Evolutionary conservation across 306 rosid species (phyloP).

Genomic region (Glycine tomentella): DNA sequence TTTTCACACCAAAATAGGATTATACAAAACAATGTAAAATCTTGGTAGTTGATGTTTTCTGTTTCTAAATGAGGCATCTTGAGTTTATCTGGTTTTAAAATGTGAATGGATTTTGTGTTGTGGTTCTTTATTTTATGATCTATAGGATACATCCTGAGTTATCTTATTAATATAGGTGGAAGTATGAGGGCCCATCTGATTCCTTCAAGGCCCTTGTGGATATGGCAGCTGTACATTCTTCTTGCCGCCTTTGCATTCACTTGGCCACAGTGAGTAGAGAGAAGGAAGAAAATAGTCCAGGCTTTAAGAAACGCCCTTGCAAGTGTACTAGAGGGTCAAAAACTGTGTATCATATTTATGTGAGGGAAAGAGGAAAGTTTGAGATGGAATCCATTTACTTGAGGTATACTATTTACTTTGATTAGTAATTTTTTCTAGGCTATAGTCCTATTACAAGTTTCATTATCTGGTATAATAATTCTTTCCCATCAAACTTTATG

Average conservation of each 20-base stretch:
- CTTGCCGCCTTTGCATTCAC: constrained; percentile 98
- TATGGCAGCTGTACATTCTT: constrained; percentile 99
- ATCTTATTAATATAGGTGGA: constrained; percentile 78
- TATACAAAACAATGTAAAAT: neutral
- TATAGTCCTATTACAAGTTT: neutral
- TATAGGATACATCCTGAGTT: constrained; percentile 40
- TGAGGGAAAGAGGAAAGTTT: constrained; percentile 93
- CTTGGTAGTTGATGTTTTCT: constrained; percentile 16
- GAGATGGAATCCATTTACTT: constrained; percentile 83
- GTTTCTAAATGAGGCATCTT: constrained; percentile 29
- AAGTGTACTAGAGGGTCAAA: constrained; percentile 81
- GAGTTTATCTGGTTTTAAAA: constrained; percentile 32
- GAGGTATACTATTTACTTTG: constrained; percentile 63
- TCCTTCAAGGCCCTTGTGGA: constrained; percentile 97
- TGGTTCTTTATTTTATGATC: constrained; percentile 32
- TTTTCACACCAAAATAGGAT: constrained; percentile 18
- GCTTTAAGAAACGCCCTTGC: constrained; percentile 85
- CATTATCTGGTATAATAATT: constrained; percentile 6
- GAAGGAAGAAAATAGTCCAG: constrained; percentile 73
- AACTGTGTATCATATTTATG: constrained; percentile 76
- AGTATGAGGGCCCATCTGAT: constrained; percentile 93
- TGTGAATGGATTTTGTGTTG: constrained; percentile 25
- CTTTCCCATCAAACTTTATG: neutral
- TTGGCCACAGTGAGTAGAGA: constrained; percentile 78
- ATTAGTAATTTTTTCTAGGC: neutral